These are phyloP conservation scores for Rubia balearica DNA, from an alignment of 305 asterid genomes.

Conservation along the genomic window DNA sequence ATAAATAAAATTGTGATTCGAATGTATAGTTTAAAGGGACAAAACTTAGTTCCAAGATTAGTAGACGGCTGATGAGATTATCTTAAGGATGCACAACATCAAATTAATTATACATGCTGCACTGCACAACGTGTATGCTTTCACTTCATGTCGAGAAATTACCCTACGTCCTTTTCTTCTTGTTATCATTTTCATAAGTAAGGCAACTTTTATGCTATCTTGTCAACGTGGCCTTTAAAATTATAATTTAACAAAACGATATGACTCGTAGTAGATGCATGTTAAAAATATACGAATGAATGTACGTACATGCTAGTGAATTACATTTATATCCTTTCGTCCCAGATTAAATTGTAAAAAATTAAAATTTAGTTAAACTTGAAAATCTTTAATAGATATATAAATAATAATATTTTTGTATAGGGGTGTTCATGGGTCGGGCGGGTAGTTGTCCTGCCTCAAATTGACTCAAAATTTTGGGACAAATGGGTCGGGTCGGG, in stretches of 20 bases:
- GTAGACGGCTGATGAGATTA: neutral
- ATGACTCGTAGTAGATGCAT: neutral
- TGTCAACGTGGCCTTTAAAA: neutral
- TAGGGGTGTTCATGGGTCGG: no score
- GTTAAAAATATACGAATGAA: neutral
- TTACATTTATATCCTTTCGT: no score
- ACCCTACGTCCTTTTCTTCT: neutral
- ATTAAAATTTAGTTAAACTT: no score
- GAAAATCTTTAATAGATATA: no score
- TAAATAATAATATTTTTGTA: no score
- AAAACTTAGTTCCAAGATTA: conserved; percentile 9
- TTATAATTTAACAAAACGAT: no score
- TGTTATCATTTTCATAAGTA: neutral
- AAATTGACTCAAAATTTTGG: no score
- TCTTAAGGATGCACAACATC: neutral
- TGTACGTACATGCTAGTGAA: no score
- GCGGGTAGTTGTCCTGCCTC: no score
- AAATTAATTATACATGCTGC: neutral
- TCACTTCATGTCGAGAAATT: conserved; percentile 9
- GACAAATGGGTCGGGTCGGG: no score
- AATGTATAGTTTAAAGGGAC: conserved; percentile 10
- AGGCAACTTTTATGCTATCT: neutral
- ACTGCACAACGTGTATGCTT: neutral
- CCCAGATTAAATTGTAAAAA: no score
- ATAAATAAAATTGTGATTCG: no score